Evolutionary conservation across 148 eudicot genomes (phyloP).

Genomic region (Rhododendron mucronatum): DNA sequence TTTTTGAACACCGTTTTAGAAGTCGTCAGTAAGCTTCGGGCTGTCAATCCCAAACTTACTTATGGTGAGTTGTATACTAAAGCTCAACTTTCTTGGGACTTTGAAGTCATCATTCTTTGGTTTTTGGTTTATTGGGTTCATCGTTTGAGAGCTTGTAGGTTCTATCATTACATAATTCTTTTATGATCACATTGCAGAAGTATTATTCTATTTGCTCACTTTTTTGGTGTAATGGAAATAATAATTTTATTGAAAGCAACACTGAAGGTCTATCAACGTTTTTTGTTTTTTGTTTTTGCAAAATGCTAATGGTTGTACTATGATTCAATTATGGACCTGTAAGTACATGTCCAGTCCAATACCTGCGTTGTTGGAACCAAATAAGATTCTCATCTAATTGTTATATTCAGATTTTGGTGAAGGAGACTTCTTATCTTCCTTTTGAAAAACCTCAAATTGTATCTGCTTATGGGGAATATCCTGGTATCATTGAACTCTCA

Average conservation of each 20-base stretch:
- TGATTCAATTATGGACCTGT: neutral
- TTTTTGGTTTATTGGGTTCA: conserved; percentile 4
- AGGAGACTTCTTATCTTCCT: neutral
- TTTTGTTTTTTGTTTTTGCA: neutral
- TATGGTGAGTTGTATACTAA: conserved; percentile 54
- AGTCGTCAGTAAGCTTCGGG: conserved; percentile 78
- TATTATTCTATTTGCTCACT: neutral
- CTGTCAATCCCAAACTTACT: conserved; percentile 78
- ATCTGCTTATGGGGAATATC: neutral
- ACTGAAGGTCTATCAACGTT: neutral
- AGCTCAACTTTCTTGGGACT: neutral
- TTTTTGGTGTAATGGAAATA: neutral
- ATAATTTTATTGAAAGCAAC: neutral
- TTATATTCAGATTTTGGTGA: neutral
- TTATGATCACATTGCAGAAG: neutral
- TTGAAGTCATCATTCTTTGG: neutral
- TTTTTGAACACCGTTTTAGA: conserved; percentile 72
- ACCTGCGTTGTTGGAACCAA: neutral
- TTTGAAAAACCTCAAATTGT: neutral
- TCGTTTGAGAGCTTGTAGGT: neutral
- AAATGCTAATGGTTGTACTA: neutral
- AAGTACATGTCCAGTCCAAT: neutral
- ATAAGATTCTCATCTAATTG: neutral
- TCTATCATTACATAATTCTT: neutral
- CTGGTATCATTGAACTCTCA: neutral